Conservation (phyloP, 768 basidiomycete species). For the Termitomyces sp. region DNA sequence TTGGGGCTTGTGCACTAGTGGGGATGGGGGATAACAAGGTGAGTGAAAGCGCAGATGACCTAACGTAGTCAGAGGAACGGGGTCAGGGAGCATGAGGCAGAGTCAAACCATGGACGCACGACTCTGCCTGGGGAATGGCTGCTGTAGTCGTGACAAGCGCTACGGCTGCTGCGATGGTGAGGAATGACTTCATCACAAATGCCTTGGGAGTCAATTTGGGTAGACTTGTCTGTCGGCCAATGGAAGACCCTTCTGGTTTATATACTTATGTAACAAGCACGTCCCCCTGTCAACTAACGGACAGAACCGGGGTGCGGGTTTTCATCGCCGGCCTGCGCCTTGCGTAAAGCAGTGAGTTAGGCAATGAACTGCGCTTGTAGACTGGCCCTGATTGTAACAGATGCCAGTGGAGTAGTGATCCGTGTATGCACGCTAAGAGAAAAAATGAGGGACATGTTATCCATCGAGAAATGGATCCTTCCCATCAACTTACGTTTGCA, state of each 20-base stretch:
- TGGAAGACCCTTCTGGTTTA: not conserved
- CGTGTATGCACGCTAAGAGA: not conserved
- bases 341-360: not conserved
- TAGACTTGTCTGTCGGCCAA: not conserved
- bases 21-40: not conserved
- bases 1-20: not conserved
- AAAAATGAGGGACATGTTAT: not conserved
- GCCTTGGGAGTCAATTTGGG: not conserved
- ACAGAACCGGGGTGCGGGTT: not conserved
- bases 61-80: not conserved
- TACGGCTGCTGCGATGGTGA: not conserved
- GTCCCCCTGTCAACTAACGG: not conserved
- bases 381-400: not conserved
- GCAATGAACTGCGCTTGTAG: not conserved
- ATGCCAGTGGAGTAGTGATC: not conserved
- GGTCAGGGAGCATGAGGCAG: not conserved
- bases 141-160: not conserved
- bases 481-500: not conserved
- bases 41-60: not conserved
- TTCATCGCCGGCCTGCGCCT: not conserved
- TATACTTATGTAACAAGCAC: not conserved
- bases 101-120: not conserved
- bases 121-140: conserved; percentile 1
- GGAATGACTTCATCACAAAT: not conserved
- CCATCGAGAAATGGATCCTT: no score